Percentiles rank a stretch among this genome's conserved stretches.
Evolutionary conservation across 177 flowering plant species (phyloP).

Genomic region (Vitis hybrid): DNA sequence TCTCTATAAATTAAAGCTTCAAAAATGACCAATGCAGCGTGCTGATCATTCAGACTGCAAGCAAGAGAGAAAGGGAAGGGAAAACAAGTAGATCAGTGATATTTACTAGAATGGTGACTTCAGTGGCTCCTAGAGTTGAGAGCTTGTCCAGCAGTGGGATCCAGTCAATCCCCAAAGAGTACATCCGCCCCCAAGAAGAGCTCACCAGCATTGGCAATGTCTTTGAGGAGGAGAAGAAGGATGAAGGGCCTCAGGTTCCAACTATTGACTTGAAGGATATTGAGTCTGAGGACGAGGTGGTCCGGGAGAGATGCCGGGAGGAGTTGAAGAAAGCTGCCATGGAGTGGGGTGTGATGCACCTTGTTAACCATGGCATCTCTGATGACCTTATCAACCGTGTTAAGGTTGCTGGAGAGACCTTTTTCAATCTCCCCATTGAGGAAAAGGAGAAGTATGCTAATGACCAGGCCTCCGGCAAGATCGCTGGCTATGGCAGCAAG

Average conservation of each 20-base stretch:
- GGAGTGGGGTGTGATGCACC: constrained; percentile 93
- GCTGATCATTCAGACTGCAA: no score
- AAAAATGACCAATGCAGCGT: no score
- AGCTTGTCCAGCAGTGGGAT: constrained; percentile 68
- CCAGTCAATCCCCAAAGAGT: constrained; percentile 66
- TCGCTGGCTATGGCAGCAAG: constrained; percentile 93
- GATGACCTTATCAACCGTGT: constrained; percentile 55
- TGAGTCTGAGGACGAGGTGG: constrained; percentile 46
- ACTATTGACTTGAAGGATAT: constrained; percentile 55
- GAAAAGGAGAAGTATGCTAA: constrained; percentile 88
- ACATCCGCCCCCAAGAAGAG: constrained; percentile 73
- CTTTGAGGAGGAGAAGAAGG: constrained; percentile 67
- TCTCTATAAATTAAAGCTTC: no score
- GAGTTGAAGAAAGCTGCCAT: constrained; percentile 61
- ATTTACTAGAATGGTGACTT: constrained; percentile 15
- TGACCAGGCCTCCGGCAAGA: constrained; percentile 65
- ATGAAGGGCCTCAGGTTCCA: constrained; percentile 75
- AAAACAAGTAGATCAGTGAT: neutral
- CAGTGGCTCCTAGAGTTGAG: constrained; percentile 61
- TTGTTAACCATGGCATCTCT: constrained; percentile 83
- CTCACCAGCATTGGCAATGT: constrained; percentile 57
- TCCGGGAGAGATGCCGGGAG: constrained; percentile 42
- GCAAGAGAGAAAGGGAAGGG: no score
- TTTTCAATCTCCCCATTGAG: constrained; percentile 71
- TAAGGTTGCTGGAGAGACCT: constrained; percentile 59